A percentile compares a stretch with the other conserved stretches of the same genome.
phyloP scores from a whole-genome alignment of 2,329 filamentous ascomycete genomes.

The Curvularia sp. region DNA sequence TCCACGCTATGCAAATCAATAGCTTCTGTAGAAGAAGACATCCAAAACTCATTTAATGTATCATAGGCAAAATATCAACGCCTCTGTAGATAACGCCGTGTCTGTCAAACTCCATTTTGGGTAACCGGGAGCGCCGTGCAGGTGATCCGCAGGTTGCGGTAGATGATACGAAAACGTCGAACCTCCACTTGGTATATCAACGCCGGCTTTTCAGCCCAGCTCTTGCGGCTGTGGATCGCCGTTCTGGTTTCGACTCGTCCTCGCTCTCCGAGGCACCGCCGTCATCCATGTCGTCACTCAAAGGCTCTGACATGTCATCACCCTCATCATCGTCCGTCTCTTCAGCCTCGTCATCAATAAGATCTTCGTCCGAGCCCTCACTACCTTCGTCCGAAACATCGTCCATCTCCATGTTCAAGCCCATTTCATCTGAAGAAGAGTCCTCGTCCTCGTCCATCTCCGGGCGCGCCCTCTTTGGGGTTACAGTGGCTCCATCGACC shows the following conservation, averaged over 20 bases:
- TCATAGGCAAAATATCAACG: conserved; percentile 8
- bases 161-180: conserved; percentile 15
- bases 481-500: conserved; percentile 23
- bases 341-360: conserved; percentile 61
- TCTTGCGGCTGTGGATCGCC: conserved; percentile 44
- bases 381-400: conserved; percentile 56
- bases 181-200: conserved; percentile 18
- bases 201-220: conserved; percentile 41
- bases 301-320: conserved; percentile 57
- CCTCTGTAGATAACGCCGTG: conserved; percentile 9
- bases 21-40: not conserved
- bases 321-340: conserved; percentile 56
- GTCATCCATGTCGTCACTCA: conserved; percentile 56
- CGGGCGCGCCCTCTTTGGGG: conserved; percentile 35
- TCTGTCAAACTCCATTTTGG: conserved; percentile 15
- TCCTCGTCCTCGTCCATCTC: conserved; percentile 42
- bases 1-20: conserved; percentile 14
- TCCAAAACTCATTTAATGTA: conserved; percentile 8
- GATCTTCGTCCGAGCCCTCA: conserved; percentile 46
- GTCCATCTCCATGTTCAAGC: conserved; percentile 57
- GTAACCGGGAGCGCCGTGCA: conserved; percentile 11
- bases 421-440: conserved; percentile 64
- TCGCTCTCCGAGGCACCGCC: conserved; percentile 55
- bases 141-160: conserved; percentile 9
- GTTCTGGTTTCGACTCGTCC: conserved; percentile 46